Percentiles rank a stretch among this genome's conserved stretches.
These are phyloP conservation scores for Geosmithia putterillii DNA, from an alignment of 2,329 filamentous ascomycete species.

Conservation along the genomic window DNA sequence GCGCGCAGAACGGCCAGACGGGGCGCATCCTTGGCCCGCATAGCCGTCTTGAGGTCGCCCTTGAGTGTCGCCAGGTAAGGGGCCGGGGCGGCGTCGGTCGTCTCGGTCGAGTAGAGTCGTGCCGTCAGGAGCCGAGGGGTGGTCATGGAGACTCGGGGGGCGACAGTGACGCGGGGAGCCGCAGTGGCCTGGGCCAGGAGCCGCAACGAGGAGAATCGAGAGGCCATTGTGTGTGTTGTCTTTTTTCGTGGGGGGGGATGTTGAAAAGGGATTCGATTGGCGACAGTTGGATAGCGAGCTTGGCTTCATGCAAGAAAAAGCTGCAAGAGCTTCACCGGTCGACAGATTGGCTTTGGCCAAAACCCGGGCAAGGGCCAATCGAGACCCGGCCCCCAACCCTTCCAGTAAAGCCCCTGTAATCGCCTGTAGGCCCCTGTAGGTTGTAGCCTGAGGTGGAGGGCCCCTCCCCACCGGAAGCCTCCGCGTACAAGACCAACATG, in stretches of 20 bases:
- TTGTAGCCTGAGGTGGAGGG: too few relatives aligned
- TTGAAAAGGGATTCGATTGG: background rate
- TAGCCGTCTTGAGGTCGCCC: conserved; percentile 51
- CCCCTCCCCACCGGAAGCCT: too few relatives aligned
- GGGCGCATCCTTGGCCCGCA: conserved; percentile 51
- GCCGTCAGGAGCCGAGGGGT: conserved; percentile 4
- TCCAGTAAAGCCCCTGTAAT: too few relatives aligned
- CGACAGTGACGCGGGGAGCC: conserved; percentile 7
- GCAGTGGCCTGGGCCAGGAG: conserved; percentile 2
- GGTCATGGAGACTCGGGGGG: background rate
- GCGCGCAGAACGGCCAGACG: conserved; percentile 57
- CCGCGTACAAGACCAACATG: too few relatives aligned
- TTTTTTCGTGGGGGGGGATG: background rate
- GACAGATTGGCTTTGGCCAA: too few relatives aligned
- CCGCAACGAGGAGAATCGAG: conserved; percentile 1
- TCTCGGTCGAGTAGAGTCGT: conserved; percentile 18
- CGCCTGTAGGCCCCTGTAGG: too few relatives aligned
- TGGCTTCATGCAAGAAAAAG: too few relatives aligned
- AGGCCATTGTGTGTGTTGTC: background rate
- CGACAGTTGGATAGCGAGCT: background rate
- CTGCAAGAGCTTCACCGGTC: too few relatives aligned
- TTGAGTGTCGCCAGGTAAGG: conserved; percentile 24
- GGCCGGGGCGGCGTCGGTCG: conserved; percentile 23
- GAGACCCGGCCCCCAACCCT: too few relatives aligned
- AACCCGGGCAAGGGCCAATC: too few relatives aligned